Conservation (phyloP, 441 rosid genomes). For the Gossypium gossypioides region DNA sequence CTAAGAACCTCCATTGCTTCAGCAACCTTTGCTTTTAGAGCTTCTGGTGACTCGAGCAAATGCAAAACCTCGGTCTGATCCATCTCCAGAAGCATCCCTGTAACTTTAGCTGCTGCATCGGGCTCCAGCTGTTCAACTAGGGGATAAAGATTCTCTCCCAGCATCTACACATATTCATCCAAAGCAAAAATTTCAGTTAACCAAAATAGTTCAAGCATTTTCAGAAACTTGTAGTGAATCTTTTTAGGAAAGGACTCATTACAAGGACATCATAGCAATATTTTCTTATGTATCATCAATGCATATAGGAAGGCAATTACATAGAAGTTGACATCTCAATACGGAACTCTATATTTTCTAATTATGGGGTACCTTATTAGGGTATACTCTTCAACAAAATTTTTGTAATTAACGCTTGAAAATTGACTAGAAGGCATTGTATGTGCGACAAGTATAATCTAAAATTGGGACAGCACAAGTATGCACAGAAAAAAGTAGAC, state of each 20-base stretch:
- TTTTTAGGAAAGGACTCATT: neutral
- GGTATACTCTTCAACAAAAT: neutral
- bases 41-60: slow-evolving; percentile 78
- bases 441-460: neutral
- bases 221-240: neutral
- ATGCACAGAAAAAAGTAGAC: neutral
- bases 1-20: slow-evolving; percentile 91
- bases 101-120: slow-evolving; percentile 75
- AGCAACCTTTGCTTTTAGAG: slow-evolving; percentile 67
- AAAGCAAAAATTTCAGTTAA: neutral
- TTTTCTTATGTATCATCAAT: neutral
- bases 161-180: slow-evolving; percentile 39
- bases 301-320: neutral
- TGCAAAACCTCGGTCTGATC: slow-evolving; percentile 83
- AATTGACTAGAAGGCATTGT: neutral
- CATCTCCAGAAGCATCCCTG: slow-evolving; percentile 93
- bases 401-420: neutral
- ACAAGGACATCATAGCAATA: neutral
- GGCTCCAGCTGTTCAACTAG: slow-evolving; percentile 77
- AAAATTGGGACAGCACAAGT: neutral
- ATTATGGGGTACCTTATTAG: neutral
- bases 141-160: slow-evolving; percentile 84
- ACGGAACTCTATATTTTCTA: neutral
- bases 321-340: neutral
- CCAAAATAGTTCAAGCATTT: neutral